Evolutionary conservation across 768 basidiomycete genomes (phyloP), one percentile per base, ranked within the genome.

Genomic region (Termitomyces sp.): DNA sequence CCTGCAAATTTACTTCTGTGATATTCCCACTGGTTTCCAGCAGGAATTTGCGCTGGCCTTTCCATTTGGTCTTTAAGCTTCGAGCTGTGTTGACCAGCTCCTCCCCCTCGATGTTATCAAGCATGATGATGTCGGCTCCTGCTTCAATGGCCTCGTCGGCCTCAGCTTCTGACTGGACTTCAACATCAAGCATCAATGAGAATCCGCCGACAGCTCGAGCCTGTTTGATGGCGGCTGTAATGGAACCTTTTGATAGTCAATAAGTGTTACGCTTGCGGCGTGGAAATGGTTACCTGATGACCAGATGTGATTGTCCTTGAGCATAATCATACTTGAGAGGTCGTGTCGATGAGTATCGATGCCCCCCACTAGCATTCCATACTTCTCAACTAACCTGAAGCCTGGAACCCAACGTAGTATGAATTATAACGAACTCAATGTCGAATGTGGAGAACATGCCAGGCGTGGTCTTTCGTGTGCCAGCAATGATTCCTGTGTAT

Each of bases 241-340:
- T 97, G 9, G 94, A 97, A 28, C 95, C 94, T 87, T 27, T 14
- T 17, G 58, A 51, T 47, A 23, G 9, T 32, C 23, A 25, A 55
- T 3, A 27, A 56, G 35, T 25, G 40, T 37, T 28, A 61, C 25
- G 11, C 4, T 43, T 23, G 28, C 23, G 8, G 34, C 17, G n/a
- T 41, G 21, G 21, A 40, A 27, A 23, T 45, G 19, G 16, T 59
- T 66, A 87, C 94, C 94, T 42, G 87, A 90, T 3, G 94, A 96
- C 95, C 94, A 98, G 67, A 98, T 91, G 68, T 99, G 97, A 68
- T 99, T 99, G 65, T 99, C 97, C 72, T 98, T 98, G 65, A 99
- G 83, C 97, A 99, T 99, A 67, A 99, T 95, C 97, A 99, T 98
- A 68, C 90, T 91, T 28, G 91, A 94, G n/a, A 98, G 79, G 70